phyloP scores from a whole-genome alignment of 352 stramenopile genomes.

The Globisporangium spinosum region DNA sequence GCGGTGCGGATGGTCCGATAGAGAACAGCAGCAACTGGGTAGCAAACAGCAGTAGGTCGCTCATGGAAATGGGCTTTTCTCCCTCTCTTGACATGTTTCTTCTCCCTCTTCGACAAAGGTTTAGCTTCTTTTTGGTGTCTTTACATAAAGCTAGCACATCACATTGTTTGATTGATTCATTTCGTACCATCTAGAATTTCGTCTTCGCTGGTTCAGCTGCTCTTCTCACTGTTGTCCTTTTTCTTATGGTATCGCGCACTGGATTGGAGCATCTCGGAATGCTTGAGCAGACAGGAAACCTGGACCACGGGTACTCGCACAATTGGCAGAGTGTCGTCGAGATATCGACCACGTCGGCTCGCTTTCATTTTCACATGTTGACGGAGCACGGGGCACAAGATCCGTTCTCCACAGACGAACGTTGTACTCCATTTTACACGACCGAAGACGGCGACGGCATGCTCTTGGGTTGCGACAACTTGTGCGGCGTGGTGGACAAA shows the following conservation, averaged over 20 bases:
- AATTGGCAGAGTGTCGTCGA: not conserved
- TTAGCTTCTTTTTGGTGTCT: constrained; percentile 12
- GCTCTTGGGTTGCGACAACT: constrained; percentile 44
- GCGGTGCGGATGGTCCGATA: constrained; percentile 19
- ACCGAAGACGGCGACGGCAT: constrained; percentile 51
- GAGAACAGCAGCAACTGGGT: not conserved
- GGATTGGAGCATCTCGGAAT: not conserved
- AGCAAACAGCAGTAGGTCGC: not conserved
- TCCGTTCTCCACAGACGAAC: not conserved
- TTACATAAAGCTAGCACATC: constrained; percentile 18
- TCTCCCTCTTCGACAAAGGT: not conserved
- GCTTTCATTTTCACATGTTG: not conserved
- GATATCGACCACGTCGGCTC: not conserved
- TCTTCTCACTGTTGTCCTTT: not conserved
- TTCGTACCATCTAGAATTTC: constrained; percentile 3
- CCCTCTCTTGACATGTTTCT: not conserved
- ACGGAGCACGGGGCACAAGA: no score
- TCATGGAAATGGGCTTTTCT: not conserved
- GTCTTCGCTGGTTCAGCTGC: not conserved
- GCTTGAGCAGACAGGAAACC: not conserved
- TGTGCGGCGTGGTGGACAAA: constrained; percentile 33
- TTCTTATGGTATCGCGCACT: not conserved
- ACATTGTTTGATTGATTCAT: constrained; percentile 7
- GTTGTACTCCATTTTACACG: constrained; percentile 32
- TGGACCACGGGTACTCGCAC: not conserved